Evolutionary conservation across 2,329 filamentous ascomycete genomes (phyloP).

Genomic region (Leptographium radiaticola): DNA sequence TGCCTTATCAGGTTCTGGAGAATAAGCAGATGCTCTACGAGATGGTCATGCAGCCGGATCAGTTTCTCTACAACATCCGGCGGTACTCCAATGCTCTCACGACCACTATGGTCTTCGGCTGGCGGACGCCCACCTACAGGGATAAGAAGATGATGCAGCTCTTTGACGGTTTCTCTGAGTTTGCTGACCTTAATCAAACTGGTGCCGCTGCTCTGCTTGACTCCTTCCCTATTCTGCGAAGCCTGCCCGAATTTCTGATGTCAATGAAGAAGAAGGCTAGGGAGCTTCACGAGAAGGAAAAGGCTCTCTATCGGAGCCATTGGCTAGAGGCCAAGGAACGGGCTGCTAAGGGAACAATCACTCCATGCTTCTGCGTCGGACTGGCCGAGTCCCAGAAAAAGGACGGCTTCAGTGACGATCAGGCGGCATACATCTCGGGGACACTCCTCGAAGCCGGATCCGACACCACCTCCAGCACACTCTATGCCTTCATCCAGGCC

Average conservation of each 20-base stretch:
- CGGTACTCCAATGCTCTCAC: conserved; percentile 10
- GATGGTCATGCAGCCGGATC: conserved; percentile 22
- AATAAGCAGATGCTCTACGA: conserved; percentile 39
- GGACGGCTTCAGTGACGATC: conserved; percentile 18
- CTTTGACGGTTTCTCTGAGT: conserved; percentile 5
- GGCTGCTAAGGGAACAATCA: conserved; percentile 16
- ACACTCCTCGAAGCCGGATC: conserved; percentile 25
- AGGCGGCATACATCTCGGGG: conserved; percentile 19
- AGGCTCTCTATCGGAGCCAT: conserved; percentile 25
- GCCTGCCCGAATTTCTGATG: conserved; percentile 28
- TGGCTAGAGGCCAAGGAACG: conserved; percentile 27
- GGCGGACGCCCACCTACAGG: conserved; percentile 6
- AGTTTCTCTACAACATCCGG: conserved; percentile 14
- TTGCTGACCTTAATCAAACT: conserved; percentile 2
- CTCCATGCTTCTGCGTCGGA: conserved; percentile 7
- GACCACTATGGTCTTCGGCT: conserved; percentile 11
- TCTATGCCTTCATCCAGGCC: conserved; percentile 30
- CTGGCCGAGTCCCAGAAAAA: conserved; percentile 10
- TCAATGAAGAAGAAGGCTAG: conserved; percentile 25
- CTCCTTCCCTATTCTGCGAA: conserved; percentile 13
- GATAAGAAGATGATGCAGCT: conserved; percentile 9
- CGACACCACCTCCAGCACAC: conserved; percentile 27
- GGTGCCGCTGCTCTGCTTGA: conserved; percentile 3
- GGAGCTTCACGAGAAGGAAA: conserved; percentile 28
- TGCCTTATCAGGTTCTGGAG: conserved; percentile 42